Evolutionary conservation across 805 yeast species (phyloP).

Genomic region (Wickerhamiella sorbophila): DNA sequence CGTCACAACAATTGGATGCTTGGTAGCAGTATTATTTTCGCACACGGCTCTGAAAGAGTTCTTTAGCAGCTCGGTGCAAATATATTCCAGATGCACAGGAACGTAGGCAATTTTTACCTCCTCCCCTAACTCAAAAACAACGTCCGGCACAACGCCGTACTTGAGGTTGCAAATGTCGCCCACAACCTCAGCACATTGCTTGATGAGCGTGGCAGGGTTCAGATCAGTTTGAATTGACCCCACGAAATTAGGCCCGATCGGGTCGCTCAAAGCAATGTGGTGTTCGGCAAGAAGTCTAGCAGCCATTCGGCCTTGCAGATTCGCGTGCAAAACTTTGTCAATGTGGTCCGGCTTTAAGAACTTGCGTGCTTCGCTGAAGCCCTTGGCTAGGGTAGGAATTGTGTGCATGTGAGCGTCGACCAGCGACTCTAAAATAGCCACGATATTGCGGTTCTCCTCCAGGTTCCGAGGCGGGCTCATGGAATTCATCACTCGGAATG

Average conservation of each 20-base stretch:
- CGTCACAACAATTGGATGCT: constrained; percentile 35
- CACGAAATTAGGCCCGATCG: constrained; percentile 32
- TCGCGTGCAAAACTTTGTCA: constrained; percentile 53
- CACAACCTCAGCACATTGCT: constrained; percentile 55
- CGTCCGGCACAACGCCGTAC: constrained; percentile 58
- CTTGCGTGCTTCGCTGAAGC: constrained; percentile 52
- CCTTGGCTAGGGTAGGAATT: constrained; percentile 64
- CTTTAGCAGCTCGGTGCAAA: constrained; percentile 73
- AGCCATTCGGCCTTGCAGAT: constrained; percentile 69
- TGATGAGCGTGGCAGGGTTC: constrained; percentile 48
- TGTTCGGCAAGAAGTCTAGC: constrained; percentile 81
- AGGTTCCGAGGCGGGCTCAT: constrained; percentile 33
- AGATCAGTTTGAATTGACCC: constrained; percentile 58
- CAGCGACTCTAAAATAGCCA: constrained; percentile 40
- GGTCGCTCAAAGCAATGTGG: constrained; percentile 49
- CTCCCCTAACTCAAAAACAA: constrained; percentile 42
- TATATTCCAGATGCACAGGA: constrained; percentile 76
- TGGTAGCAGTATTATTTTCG: constrained; percentile 35
- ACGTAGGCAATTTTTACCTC: constrained; percentile 64
- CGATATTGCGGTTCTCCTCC: constrained; percentile 41
- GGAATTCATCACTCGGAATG: constrained; percentile 40
- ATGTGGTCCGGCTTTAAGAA: constrained; percentile 35
- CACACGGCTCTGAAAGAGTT: constrained; percentile 81
- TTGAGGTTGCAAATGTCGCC: constrained; percentile 72
- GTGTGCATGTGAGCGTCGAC: constrained; percentile 75